These are phyloP conservation scores for Rhytidhysteron rufulum DNA, from an alignment of 2,329 filamentous ascomycete species.

Conservation along the genomic window DNA sequence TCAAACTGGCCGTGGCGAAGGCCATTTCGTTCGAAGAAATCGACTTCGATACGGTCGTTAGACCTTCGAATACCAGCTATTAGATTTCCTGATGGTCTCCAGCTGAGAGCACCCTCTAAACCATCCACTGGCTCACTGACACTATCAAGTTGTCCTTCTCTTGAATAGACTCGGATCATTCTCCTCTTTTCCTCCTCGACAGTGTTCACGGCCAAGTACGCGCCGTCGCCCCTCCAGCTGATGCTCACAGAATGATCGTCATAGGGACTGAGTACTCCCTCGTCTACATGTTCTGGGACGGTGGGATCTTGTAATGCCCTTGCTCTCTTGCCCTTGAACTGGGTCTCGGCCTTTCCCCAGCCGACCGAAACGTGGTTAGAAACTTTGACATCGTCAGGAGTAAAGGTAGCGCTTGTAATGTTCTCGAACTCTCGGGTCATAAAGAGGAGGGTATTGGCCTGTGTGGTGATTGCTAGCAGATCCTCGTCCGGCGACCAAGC, in stretches of 20 bases:
- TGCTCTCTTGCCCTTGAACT: slow-evolving; percentile 90
- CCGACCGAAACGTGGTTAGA: slow-evolving; percentile 94
- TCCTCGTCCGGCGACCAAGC: slow-evolving; percentile 96
- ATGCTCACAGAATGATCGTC: slow-evolving; percentile 72
- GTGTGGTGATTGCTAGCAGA: slow-evolving; percentile 77
- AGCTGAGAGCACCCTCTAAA: slow-evolving; percentile 82
- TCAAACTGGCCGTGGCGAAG: slow-evolving; percentile 91
- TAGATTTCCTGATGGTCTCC: slow-evolving; percentile 86
- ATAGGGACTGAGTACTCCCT: slow-evolving; percentile 68
- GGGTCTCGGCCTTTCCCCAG: slow-evolving; percentile 97
- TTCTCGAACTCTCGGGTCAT: slow-evolving; percentile 92
- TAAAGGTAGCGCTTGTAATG: slow-evolving; percentile 70
- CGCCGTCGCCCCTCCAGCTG: slow-evolving; percentile 92
- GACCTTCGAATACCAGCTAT: slow-evolving; percentile 79
- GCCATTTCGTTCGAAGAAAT: slow-evolving; percentile 98
- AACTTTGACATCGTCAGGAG: slow-evolving; percentile 72
- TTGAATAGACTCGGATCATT: slow-evolving; percentile 82
- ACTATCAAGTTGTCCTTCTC: slow-evolving; percentile 86
- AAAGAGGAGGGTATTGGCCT: slow-evolving; percentile 73
- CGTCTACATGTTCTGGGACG: slow-evolving; percentile 86
- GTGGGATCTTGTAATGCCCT: slow-evolving; percentile 87
- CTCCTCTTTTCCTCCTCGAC: slow-evolving; percentile 67
- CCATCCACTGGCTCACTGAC: slow-evolving; percentile 93
- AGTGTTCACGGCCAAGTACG: slow-evolving; percentile 81
- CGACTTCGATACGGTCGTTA: slow-evolving; percentile 68